Conservation (phyloP, 2,329 filamentous ascomycete genomes). For the Lachnellula arida region DNA sequence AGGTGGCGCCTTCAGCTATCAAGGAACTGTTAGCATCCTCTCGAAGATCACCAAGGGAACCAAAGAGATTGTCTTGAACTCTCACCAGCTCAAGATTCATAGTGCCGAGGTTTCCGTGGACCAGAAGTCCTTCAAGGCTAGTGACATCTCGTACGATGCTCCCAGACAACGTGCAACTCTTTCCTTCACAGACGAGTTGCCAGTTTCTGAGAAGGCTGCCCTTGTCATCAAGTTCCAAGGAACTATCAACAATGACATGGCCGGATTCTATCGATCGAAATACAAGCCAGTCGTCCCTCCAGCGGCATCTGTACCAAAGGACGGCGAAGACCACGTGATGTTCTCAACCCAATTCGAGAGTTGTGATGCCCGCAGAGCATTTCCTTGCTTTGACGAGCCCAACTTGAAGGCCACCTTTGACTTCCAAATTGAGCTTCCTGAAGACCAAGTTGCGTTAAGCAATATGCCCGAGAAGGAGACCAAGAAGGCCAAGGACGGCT, state of each 20-base stretch:
- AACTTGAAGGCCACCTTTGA: conserved; percentile 96
- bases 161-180: conserved; percentile 80
- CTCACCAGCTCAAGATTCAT: conserved; percentile 75
- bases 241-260: conserved; percentile 84
- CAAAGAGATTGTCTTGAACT: conserved; percentile 77
- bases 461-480: conserved; percentile 89
- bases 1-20: conserved; percentile 67
- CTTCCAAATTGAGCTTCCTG: conserved; percentile 85
- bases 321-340: conserved; percentile 65
- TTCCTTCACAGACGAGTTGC: conserved; percentile 67
- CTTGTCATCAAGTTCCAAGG: conserved; percentile 73
- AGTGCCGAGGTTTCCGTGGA: conserved; percentile 58
- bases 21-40: conserved; percentile 79
- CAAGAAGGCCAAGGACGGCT: conserved; percentile 55
- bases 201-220: conserved; percentile 59
- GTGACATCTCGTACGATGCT: conserved; percentile 72
- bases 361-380: conserved; percentile 88
- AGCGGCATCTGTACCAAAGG: conserved; percentile 72
- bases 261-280: conserved; percentile 88
- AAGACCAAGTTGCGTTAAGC: conserved; percentile 81
- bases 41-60: conserved; percentile 66
- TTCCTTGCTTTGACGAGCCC: conserved; percentile 97
- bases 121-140: conserved; percentile 51
- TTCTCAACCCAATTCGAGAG: conserved; percentile 97
- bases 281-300: conserved; percentile 78